Base-by-base conservation (phyloP, 108 stramenopile species). In the Heterococcus sp. region DNA sequence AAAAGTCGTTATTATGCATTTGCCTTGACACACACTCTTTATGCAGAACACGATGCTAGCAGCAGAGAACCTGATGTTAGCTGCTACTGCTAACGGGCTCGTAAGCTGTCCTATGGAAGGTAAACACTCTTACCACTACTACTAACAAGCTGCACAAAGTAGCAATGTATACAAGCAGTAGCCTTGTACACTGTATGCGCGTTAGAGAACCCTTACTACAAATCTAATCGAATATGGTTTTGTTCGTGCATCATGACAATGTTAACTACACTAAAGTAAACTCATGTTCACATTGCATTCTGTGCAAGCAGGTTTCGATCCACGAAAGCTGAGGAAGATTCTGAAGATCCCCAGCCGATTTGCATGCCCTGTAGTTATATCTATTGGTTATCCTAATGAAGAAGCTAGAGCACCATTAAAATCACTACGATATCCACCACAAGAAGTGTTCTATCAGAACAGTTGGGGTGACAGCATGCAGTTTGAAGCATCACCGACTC, bases 81-180 rank as follows among this genome's bases (percentile, higher is more conserved):
- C 86, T 29, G 93, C 92, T 66, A 84, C 94, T 0, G 82, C 92
- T 27, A 84, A 92, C 30, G 90, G 91, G 1, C 28, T 93, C 29
- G 91, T 88, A 4, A 93, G 92, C 2, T 92, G 91, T 79, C 94
- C 93, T 29, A 95, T 95, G 93, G 94, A 95, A 75, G 94, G 94
- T n/a, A n/a, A n/a, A n/a, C n/a, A n/a, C n/a, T n/a, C n/a, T n/a
- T n/a, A n/a, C n/a, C n/a, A n/a, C n/a, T n/a, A n/a, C n/a, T n/a
- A n/a, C n/a, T n/a, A n/a, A n/a, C n/a, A n/a, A n/a, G n/a, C n/a
- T n/a, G n/a, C n/a, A n/a, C n/a, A n/a, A n/a, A n/a, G n/a, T n/a
- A n/a, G n/a, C n/a, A n/a, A n/a, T n/a, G n/a, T n/a, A n/a, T n/a
- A n/a, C n/a, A n/a, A n/a, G n/a, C n/a, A n/a, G n/a, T n/a, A n/a